Base-by-base conservation (phyloP, 2,329 filamentous ascomycete genomes). In the Aspergillus sergii region DNA sequence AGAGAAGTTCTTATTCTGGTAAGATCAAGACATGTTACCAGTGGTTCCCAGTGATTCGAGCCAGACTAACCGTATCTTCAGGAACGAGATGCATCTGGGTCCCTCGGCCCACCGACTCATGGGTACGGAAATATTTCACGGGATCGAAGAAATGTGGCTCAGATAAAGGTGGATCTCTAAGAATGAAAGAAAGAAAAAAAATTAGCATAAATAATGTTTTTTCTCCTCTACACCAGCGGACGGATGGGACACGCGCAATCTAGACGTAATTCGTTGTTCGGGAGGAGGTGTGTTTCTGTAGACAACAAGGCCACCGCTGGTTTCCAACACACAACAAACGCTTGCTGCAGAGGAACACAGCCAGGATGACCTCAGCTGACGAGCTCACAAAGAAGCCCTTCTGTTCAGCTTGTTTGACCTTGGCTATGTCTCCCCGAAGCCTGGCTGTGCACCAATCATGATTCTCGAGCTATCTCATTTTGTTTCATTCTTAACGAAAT, bases 1-100 rank as follows among this genome's bases (percentile, higher is more conserved):
- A 32, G 72, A 77, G 32, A 77, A 75, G 61, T 78, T 76, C 68
- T 70, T 80, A 43, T 80, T 80, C 67, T 79, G 78, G 79, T 80
- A 70, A 73, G 75, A 62, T 58, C 45, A 26, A 62, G 51, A 39
- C 62, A 62, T 64, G 21, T 34, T 55, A 36, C 48, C 36, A 56
- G 51, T 59, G 61, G 51, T 34, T 34, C 48, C 21, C 54, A 41
- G 58, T 51, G 39, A 58, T 36, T 61, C 57, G 50, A 60, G 34
- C 51, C 50, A 48, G 34, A 57, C 54, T 62, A 56, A 61, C 62
- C 34, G 53, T 56, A 65, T 46, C 56, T 68, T 58, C 66, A 81
- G 79, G 78, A 74, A 80, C 67, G 73, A 78, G 26, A 77, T 81
- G 74, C 76, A 79, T 66, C 64, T 80, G 58, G 77, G 78, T 6